Evolutionary conservation across 2,329 filamentous ascomycete genomes (phyloP).

Genomic region (Scedosporium dehoogii): DNA sequence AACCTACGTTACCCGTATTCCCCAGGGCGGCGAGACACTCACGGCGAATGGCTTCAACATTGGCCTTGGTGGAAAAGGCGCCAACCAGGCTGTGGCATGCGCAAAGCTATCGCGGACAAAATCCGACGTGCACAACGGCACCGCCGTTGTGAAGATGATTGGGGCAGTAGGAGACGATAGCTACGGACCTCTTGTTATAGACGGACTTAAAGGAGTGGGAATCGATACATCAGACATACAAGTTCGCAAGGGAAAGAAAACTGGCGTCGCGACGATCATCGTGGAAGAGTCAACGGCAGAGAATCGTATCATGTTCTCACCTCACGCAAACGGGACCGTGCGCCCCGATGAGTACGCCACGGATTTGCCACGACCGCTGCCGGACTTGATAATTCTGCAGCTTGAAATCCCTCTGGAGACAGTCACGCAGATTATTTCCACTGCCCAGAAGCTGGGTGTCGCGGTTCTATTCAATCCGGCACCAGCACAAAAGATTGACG

Average conservation of each 20-base stretch:
- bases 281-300: conserved; percentile 64
- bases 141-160: conserved; percentile 53
- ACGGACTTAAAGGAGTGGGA: conserved; percentile 49
- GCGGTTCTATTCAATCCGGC: conserved; percentile 79
- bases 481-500: conserved; percentile 60
- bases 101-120: conserved; percentile 62
- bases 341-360: conserved; percentile 23
- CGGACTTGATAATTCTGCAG: conserved; percentile 64
- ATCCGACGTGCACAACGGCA: conserved; percentile 21
- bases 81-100: conserved; percentile 88
- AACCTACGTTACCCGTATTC: conserved; percentile 75
- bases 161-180: conserved; percentile 63
- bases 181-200: conserved; percentile 51
- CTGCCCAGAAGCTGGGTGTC: conserved; percentile 36
- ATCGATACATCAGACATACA: conserved; percentile 49
- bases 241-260: conserved; percentile 35
- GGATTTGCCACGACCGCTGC: conserved; percentile 24
- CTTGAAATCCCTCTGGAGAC: conserved; percentile 64
- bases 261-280: conserved; percentile 65
- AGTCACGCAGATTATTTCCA: conserved; percentile 49
- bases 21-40: conserved; percentile 77
- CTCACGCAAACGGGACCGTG: conserved; percentile 57
- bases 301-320: conserved; percentile 66
- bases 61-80: conserved; percentile 85
- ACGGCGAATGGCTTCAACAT: conserved; percentile 63